Evolutionary conservation across 202 grass and related monocot genomes (phyloP).

Genomic region (Bolboschoenoplectus hybrid): DNA sequence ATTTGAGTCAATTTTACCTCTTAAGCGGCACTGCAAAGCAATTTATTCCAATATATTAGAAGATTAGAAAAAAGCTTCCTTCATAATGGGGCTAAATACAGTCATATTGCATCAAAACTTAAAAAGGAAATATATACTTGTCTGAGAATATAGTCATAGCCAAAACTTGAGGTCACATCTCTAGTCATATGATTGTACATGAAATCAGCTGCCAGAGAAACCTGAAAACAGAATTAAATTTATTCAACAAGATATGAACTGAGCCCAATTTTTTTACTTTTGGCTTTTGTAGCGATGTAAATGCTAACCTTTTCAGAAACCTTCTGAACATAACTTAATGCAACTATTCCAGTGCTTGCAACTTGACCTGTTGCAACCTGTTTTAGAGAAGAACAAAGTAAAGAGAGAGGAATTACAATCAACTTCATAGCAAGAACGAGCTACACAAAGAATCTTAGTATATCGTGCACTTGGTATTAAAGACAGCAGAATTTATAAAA

Average conservation of each 20-base stretch:
- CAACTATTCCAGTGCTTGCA: slow-evolving; percentile 93
- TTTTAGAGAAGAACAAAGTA: slow-evolving; percentile 26
- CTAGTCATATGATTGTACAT: slow-evolving; percentile 99
- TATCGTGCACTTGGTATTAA: not conserved
- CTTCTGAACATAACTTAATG: slow-evolving; percentile 98
- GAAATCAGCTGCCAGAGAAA: slow-evolving; percentile 93
- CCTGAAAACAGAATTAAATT: slow-evolving; percentile 52
- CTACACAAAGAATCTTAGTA: not conserved
- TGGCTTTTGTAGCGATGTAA: not conserved
- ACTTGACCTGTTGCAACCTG: slow-evolving; percentile 90
- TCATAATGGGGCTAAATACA: not conserved
- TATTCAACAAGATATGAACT: slow-evolving; percentile 34
- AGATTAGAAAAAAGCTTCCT: not conserved
- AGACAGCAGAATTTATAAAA: not conserved
- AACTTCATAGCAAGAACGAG: not conserved
- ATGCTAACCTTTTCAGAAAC: slow-evolving; percentile 85
- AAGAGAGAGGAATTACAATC: not conserved
- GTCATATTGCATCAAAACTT: not conserved
- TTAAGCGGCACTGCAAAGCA: slow-evolving; percentile 77
- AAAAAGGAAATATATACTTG: slow-evolving; percentile 47
- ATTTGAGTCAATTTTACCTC: slow-evolving; percentile 94
- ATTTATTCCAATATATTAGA: slow-evolving; percentile 27
- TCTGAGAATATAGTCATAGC: slow-evolving; percentile 98
- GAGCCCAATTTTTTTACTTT: not conserved
- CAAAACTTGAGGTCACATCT: slow-evolving; percentile 92